phyloP scores from a whole-genome alignment of 345 rosid species.

The Raphanus sativus region DNA sequence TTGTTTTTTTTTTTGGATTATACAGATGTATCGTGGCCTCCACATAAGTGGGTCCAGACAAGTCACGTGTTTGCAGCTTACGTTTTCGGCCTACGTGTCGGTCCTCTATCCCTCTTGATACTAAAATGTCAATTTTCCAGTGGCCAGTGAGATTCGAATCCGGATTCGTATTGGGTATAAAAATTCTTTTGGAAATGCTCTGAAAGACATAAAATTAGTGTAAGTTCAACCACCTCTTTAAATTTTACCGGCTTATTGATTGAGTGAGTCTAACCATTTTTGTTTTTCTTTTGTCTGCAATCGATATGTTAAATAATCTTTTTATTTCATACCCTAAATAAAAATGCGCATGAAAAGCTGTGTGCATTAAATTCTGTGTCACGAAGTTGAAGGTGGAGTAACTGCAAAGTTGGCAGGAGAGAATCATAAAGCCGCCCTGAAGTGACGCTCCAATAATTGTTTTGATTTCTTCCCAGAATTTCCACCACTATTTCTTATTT shows the following conservation, averaged over 20 bases:
- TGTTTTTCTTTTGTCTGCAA: not conserved
- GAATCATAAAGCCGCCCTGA: slow-evolving; percentile 39
- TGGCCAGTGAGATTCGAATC: no score
- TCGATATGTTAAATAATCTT: not conserved
- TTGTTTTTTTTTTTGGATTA: no score
- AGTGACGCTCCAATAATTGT: slow-evolving; percentile 44
- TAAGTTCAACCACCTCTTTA: not conserved
- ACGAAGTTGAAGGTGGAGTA: slow-evolving; percentile 35
- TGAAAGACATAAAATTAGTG: not conserved
- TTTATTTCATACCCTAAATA: not conserved
- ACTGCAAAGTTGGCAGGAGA: slow-evolving; percentile 33
- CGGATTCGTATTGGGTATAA: no score
- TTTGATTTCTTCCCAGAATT: slow-evolving; percentile 24
- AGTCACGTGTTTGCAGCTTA: no score
- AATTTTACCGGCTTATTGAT: not conserved
- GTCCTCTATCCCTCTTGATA: no score
- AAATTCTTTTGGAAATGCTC: no score
- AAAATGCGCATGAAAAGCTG: slow-evolving; percentile 17
- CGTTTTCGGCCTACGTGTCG: no score
- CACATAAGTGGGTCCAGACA: no score
- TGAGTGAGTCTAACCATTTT: not conserved
- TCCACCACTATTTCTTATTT: not conserved
- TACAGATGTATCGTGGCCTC: no score
- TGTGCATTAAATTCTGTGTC: slow-evolving; percentile 36
- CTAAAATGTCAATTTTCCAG: no score